Conservation (phyloP, 257 asterid genomes). For the Verbascum thapsus region DNA sequence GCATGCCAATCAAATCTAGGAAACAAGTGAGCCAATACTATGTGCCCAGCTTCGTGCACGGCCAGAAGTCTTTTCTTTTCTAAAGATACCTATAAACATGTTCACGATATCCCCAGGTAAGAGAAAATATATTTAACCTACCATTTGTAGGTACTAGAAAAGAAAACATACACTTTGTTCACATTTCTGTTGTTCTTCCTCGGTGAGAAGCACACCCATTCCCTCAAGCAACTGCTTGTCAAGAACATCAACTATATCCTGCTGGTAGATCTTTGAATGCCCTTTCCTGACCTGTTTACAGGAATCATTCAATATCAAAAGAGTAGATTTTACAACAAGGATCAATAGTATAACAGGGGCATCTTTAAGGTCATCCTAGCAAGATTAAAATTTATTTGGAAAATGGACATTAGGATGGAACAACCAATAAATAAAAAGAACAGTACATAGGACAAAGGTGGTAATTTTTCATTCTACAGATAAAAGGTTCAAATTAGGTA, state of each 20-base stretch:
- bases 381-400: slow-evolving; percentile 16
- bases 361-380: neutral
- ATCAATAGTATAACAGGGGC: slow-evolving; percentile 4
- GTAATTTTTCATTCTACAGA: neutral
- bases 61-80: slow-evolving; percentile 87
- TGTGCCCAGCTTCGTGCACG: slow-evolving; percentile 99
- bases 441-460: neutral
- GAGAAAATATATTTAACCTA: slow-evolving; percentile 19
- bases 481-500: neutral
- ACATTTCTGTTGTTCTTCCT: slow-evolving; percentile 94
- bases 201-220: slow-evolving; percentile 98
- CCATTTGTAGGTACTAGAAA: slow-evolving; percentile 21
- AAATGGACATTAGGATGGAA: neutral
- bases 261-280: slow-evolving; percentile 75
- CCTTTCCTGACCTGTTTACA: slow-evolving; percentile 83
- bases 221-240: slow-evolving; percentile 99
- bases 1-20: slow-evolving; percentile 99
- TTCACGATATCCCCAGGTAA: slow-evolving; percentile 23
- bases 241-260: slow-evolving; percentile 88
- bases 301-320: slow-evolving; percentile 18
- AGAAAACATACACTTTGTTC: slow-evolving; percentile 75
- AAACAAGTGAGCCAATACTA: slow-evolving; percentile 92
- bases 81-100: slow-evolving; percentile 56
- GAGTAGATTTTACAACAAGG: slow-evolving; percentile 13
- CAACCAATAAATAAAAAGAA: neutral